A percentile compares a stretch with the other conserved stretches of the same genome.
Conservation (phyloP, 768 basidiomycete genomes). For the Mycena floridula region DNA sequence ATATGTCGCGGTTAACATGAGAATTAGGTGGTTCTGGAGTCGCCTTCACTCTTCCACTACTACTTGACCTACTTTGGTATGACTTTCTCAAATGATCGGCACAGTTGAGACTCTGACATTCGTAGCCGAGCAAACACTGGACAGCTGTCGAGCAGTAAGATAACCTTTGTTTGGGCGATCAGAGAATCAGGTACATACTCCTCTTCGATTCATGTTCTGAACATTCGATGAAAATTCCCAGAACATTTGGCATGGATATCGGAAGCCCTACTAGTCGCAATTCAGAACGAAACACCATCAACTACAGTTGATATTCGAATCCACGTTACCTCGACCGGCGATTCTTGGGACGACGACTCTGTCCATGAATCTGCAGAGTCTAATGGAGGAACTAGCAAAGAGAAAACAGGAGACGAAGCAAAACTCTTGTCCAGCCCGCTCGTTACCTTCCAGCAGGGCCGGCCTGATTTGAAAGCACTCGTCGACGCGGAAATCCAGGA, state of each 20-base stretch:
- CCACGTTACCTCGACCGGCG: slow-evolving; percentile 27
- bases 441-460: slow-evolving; percentile 25
- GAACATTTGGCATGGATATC: slow-evolving; percentile 42
- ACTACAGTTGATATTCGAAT: slow-evolving; percentile 33
- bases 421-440: slow-evolving; percentile 15
- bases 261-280: slow-evolving; percentile 25
- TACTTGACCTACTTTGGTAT: slow-evolving; percentile 38
- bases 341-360: slow-evolving; percentile 15
- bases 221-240: slow-evolving; percentile 3
- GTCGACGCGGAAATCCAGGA: slow-evolving; percentile 34
- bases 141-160: slow-evolving; percentile 36
- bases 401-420: slow-evolving; percentile 8
- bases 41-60: slow-evolving; percentile 38
- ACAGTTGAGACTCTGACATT: not conserved
- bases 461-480: slow-evolving; percentile 35
- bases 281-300: slow-evolving; percentile 20
- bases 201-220: not conserved
- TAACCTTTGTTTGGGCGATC: slow-evolving; percentile 29
- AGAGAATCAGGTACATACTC: not conserved
- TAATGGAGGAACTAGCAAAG: slow-evolving; percentile 6
- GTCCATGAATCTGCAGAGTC: slow-evolving; percentile 10
- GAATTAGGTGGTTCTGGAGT: slow-evolving; percentile 43
- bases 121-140: slow-evolving; percentile 8
- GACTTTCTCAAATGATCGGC: slow-evolving; percentile 4
- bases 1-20: not conserved